These are phyloP conservation scores for Elsinoe perseae DNA, from an alignment of 2,329 filamentous ascomycete species.

Conservation along the genomic window DNA sequence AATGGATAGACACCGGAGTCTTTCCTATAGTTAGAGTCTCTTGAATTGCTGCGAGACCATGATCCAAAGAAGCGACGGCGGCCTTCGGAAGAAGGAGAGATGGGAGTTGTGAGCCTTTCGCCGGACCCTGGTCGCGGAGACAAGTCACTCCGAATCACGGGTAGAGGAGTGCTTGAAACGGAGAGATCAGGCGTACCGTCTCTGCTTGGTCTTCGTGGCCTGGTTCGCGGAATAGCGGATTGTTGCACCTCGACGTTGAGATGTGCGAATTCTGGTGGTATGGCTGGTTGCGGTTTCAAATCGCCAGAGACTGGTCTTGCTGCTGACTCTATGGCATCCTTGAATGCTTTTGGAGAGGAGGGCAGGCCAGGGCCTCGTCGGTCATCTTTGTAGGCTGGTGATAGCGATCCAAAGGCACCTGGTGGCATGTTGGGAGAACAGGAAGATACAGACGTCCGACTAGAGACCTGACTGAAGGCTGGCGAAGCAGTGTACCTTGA, in stretches of 20 bases:
- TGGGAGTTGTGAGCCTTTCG: slow-evolving; percentile 32
- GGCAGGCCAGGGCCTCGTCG: slow-evolving; percentile 14
- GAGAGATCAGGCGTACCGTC: slow-evolving; percentile 39
- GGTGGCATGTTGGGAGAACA: slow-evolving; percentile 55
- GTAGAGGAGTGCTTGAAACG: slow-evolving; percentile 41
- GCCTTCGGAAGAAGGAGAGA: slow-evolving; percentile 29
- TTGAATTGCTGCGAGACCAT: slow-evolving; percentile 22
- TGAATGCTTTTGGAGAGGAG: slow-evolving; percentile 17
- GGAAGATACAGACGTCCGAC: slow-evolving; percentile 69
- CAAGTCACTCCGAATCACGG: slow-evolving; percentile 51
- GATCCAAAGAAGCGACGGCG: slow-evolving; percentile 34
- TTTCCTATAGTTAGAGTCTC: slow-evolving; percentile 1
- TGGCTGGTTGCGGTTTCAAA: neutral
- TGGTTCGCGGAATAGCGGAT: slow-evolving; percentile 38
- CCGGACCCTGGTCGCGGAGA: slow-evolving; percentile 42
- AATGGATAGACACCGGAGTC: slow-evolving; percentile 6
- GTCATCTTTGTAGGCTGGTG: slow-evolving; percentile 3
- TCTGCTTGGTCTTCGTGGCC: slow-evolving; percentile 38
- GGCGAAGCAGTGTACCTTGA: slow-evolving; percentile 66
- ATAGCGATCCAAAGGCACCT: slow-evolving; percentile 2
- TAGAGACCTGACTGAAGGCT: slow-evolving; percentile 67
- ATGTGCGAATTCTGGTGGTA: slow-evolving; percentile 40
- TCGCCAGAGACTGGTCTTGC: neutral
- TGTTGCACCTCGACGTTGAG: slow-evolving; percentile 52
- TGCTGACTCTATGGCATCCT: slow-evolving; percentile 16